These are phyloP conservation scores for Aegilops tauschii DNA, from an alignment of 176 grass and related monocot species.

Conservation along the genomic window DNA sequence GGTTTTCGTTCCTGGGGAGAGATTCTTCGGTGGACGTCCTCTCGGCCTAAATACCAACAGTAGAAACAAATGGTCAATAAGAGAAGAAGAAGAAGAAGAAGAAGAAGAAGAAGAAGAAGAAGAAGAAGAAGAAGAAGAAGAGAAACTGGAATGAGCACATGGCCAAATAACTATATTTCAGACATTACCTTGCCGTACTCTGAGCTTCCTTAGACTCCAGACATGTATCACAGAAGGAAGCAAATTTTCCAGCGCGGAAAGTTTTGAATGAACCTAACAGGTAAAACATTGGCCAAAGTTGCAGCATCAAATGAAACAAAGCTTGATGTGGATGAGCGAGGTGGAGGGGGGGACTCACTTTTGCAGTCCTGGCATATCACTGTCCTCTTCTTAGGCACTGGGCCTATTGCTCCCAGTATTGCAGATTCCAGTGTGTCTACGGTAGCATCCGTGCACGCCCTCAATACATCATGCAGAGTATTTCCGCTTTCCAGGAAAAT, in stretches of 20 bases:
- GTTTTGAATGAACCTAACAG: slow-evolving; percentile 47
- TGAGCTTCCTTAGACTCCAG: slow-evolving; percentile 37
- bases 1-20: neutral
- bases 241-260: slow-evolving; percentile 44
- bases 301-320: neutral
- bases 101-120: neutral
- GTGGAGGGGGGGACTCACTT: slow-evolving; percentile 19
- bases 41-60: slow-evolving; percentile 20
- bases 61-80: neutral
- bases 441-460: slow-evolving; percentile 37
- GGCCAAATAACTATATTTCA: too few species aligned
- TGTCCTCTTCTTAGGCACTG: slow-evolving; percentile 39
- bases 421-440: slow-evolving; percentile 51
- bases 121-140: neutral
- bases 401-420: slow-evolving; percentile 52
- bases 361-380: slow-evolving; percentile 50
- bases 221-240: slow-evolving; percentile 57
- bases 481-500: slow-evolving; percentile 70
- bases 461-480: slow-evolving; percentile 60
- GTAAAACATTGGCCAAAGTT: neutral
- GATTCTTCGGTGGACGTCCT: neutral
- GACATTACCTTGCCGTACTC: slow-evolving; percentile 30
- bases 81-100: neutral
- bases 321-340: neutral
- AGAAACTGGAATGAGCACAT: slow-evolving; percentile 2